These are phyloP conservation scores for Glycyrrhiza uralensis DNA, from an alignment of 306 rosid genomes.

Conservation along the genomic window DNA sequence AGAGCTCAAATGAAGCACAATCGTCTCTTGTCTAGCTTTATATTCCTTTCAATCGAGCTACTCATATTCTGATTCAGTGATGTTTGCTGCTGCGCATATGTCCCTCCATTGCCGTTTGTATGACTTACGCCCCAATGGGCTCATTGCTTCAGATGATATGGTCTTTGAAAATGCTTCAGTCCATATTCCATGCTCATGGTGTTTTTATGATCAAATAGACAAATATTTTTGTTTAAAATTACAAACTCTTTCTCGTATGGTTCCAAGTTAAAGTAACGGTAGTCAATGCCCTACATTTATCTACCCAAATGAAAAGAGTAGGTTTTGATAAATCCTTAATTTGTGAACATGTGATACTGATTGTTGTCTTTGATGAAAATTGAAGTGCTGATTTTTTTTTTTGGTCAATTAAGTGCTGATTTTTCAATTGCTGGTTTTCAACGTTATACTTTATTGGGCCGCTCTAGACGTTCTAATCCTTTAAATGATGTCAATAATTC, in stretches of 20 bases:
- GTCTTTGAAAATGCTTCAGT: background rate
- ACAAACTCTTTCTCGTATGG: background rate
- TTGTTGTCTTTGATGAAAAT: too few relatives aligned
- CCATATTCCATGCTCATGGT: background rate
- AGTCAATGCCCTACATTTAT: background rate
- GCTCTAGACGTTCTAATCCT: background rate
- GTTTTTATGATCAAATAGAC: background rate
- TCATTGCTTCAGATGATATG: background rate
- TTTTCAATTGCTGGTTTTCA: background rate
- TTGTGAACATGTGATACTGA: too few relatives aligned
- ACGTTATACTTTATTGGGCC: background rate
- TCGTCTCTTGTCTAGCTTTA: conserved; percentile 20
- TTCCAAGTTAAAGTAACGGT: background rate
- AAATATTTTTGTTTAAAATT: background rate
- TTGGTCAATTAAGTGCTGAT: too few relatives aligned
- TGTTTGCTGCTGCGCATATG: background rate
- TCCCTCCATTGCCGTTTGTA: background rate
- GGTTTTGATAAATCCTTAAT: too few relatives aligned
- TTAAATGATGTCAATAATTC: background rate
- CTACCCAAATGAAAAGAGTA: too few relatives aligned
- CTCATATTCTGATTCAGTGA: background rate
- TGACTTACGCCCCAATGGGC: background rate
- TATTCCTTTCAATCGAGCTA: background rate
- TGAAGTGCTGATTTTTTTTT: too few relatives aligned
- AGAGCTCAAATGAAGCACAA: conserved; percentile 55